phyloP scores from a whole-genome alignment of 305 asterid genomes.

The Fraxinus greggii region DNA sequence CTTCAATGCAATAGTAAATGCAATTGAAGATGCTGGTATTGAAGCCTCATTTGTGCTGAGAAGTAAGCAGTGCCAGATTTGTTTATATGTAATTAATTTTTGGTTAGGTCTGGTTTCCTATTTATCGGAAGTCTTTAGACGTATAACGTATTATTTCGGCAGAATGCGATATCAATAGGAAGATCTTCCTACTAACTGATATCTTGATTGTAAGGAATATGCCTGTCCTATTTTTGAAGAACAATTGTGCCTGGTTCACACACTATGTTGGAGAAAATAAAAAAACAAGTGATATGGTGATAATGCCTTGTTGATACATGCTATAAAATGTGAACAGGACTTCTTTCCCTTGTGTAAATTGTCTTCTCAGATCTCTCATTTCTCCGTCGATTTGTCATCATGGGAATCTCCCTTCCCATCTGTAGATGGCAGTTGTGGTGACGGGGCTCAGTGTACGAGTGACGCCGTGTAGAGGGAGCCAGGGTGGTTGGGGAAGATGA shows the following conservation, averaged over 20 bases:
- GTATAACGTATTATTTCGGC: background rate
- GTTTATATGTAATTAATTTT: constrained; percentile 7
- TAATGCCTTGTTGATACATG: background rate
- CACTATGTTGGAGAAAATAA: background rate
- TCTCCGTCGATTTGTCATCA: background rate
- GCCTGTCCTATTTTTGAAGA: background rate
- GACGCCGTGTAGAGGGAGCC: background rate
- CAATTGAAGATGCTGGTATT: constrained; percentile 95
- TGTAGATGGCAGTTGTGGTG: background rate
- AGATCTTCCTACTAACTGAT: constrained; percentile 22
- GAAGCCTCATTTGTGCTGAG: constrained; percentile 91
- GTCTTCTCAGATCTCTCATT: background rate
- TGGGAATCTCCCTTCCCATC: background rate
- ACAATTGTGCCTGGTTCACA: background rate
- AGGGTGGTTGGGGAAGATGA: background rate
- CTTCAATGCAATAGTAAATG: constrained; percentile 63
- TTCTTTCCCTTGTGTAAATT: background rate
- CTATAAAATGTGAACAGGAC: background rate
- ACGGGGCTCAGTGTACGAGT: background rate
- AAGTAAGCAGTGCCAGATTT: constrained; percentile 47
- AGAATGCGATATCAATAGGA: constrained; percentile 3
- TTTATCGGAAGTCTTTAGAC: constrained; percentile 14
- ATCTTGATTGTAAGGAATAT: background rate
- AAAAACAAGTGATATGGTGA: constrained; percentile 14
- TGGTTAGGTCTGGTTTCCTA: constrained; percentile 12